Conservation (phyloP, 768 basidiomycete genomes). For the Mycena crocata region DNA sequence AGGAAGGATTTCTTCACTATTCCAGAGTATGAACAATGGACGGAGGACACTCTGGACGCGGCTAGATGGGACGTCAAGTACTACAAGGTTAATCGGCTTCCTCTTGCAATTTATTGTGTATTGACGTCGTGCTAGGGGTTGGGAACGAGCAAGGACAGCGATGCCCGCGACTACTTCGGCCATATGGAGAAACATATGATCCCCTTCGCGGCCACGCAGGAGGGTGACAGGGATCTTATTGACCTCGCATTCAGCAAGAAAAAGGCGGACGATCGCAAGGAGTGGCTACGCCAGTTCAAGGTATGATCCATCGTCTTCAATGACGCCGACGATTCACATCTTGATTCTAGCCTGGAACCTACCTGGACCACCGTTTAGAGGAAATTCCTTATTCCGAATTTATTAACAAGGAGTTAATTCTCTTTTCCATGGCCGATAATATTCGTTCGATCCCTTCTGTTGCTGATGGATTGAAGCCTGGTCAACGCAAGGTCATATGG, state of each 20-base stretch:
- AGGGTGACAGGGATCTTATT: constrained; percentile 89
- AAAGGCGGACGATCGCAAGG: constrained; percentile 97
- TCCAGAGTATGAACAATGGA: constrained; percentile 96
- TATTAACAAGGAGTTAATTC: constrained; percentile 96
- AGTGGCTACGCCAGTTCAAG: constrained; percentile 95
- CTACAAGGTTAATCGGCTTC: constrained; percentile 81
- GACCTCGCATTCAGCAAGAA: constrained; percentile 99
- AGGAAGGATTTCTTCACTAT: constrained; percentile 94
- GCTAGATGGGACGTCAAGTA: constrained; percentile 94
- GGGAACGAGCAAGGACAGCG: constrained; percentile 90
- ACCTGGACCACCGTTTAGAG: constrained; percentile 86
- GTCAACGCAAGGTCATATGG: constrained; percentile 97
- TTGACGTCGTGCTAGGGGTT: constrained; percentile 73
- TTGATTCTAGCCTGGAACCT: constrained; percentile 81
- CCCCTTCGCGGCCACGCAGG: constrained; percentile 83
- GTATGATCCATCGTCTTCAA: constrained; percentile 48
- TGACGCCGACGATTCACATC: constrained; percentile 11
- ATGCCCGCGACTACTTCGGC: constrained; percentile 93
- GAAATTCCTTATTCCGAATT: constrained; percentile 93
- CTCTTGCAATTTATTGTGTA: constrained; percentile 8
- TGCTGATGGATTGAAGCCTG: constrained; percentile 95
- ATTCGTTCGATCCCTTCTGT: constrained; percentile 97
- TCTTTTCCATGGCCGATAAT: constrained; percentile 99
- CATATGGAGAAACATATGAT: constrained; percentile 96
- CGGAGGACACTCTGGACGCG: constrained; percentile 78